A percentile compares a stretch with the other conserved stretches of the same genome.
Conservation (phyloP, 441 rosid species). For the Populus hybrid region DNA sequence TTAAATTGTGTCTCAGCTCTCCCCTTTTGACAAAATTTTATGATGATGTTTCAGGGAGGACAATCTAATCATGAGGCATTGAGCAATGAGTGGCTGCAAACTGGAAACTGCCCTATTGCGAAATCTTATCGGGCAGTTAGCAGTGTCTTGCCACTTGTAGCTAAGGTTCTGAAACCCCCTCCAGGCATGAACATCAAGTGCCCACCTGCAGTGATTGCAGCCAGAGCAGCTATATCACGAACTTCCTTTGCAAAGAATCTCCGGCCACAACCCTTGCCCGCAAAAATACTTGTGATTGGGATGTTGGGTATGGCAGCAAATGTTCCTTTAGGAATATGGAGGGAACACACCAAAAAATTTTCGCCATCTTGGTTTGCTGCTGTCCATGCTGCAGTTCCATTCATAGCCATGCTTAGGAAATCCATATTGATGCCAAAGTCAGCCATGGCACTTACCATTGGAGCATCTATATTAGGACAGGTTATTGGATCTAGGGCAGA, state of each 20-base stretch:
- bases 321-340: constrained; percentile 80
- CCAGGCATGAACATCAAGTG: constrained; percentile 62
- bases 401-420: constrained; percentile 83
- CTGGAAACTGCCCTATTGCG: constrained; percentile 81
- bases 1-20: background rate
- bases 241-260: constrained; percentile 69
- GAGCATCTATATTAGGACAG: constrained; percentile 78
- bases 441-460: constrained; percentile 84
- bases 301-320: constrained; percentile 85
- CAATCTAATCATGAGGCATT: constrained; percentile 65
- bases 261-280: constrained; percentile 82
- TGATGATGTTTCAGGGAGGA: constrained; percentile 52
- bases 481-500: constrained; percentile 89
- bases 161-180: constrained; percentile 62
- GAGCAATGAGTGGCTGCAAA: constrained; percentile 71
- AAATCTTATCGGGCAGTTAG: constrained; percentile 75
- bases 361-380: constrained; percentile 77
- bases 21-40: constrained; percentile 13
- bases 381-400: constrained; percentile 85
- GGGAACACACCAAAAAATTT: constrained; percentile 75
- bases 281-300: constrained; percentile 71
- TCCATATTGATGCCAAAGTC: constrained; percentile 80
- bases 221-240: constrained; percentile 74
- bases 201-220: constrained; percentile 78
- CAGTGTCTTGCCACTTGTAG: constrained; percentile 70